Base-by-base conservation (phyloP, 805 yeast species). In the Blastobotrys muscicola region DNA sequence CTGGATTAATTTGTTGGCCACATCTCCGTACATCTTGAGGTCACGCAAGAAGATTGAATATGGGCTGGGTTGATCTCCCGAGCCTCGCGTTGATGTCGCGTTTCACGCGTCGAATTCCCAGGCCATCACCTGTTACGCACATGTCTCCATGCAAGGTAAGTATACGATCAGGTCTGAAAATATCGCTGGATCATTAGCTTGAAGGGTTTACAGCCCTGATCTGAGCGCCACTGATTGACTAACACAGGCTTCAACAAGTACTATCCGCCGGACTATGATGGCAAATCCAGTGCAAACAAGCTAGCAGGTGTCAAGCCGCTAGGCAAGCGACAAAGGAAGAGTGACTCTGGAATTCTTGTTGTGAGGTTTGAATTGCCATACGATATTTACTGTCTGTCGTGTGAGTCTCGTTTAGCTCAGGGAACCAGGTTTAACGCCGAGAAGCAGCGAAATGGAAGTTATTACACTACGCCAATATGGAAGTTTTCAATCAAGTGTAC, bases 1-100 rank as follows among this genome's bases (percentile, higher is more conserved):
- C 31, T 78, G 68, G 1, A 85, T 71, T n/a, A 90, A 74, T 60
- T 90, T 90, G 48, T 77, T 75, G 2, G 90, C 96, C 4, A 75
- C 55, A 54, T 89, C 97, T 26, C 97, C 97, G 55, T 85, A 85
- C 98, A 90, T 90, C 33, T 31, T 31, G n/a, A 20, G 26, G 6
- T 20, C 4, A 4, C 26, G 6, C 26, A 6, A 20, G 26, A 4
- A 6, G 6, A 20, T 4, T 6, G 6, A 20, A 20, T 20, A 6
- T 20, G 6, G 4, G 26, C 26, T 6, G 26, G 6, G n/a, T n/a
- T n/a, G n/a, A n/a, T n/a, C n/a, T n/a, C n/a, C n/a, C n/a, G n/a
- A n/a, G 26, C 26, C 26, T 20, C 26, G 26, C 29, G 29, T 12
- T 34, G 39, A 33, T 13, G 33, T 13, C 26, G 35, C 34, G 39